Evolutionary conservation across 306 rosid species (phyloP).

Genomic region (Corylus heterophylla): DNA sequence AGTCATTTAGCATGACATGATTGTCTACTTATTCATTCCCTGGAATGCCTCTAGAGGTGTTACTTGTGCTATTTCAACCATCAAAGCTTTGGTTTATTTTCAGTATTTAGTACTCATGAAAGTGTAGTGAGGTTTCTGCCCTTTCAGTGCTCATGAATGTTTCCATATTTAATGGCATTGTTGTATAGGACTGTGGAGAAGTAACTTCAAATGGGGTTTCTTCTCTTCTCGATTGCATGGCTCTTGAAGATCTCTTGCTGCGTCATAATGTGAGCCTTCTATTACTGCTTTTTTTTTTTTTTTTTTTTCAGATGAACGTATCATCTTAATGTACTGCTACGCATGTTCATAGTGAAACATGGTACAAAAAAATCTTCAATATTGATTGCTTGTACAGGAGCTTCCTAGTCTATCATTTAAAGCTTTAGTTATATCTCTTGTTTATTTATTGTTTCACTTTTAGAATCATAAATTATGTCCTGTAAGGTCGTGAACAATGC

Average conservation of each 20-base stretch:
- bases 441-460: neutral
- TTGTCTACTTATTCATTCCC: neutral
- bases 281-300: neutral
- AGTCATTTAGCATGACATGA: neutral
- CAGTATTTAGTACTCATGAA: neutral
- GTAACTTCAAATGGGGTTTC: slow-evolving; percentile 66
- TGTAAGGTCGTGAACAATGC: neutral
- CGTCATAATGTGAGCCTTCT: slow-evolving; percentile 75
- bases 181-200: slow-evolving; percentile 72
- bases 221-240: slow-evolving; percentile 64
- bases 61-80: neutral
- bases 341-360: slow-evolving; percentile 4
- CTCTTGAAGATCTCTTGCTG: slow-evolving; percentile 80
- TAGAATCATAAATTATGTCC: neutral
- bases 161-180: slow-evolving; percentile 20
- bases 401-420: slow-evolving; percentile 11
- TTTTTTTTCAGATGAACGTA: slow-evolving; percentile 5
- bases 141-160: slow-evolving; percentile 11
- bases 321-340: neutral
- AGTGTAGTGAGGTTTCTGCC: slow-evolving; percentile 11
- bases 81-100: neutral
- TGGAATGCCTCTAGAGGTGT: neutral
- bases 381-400: slow-evolving; percentile 11
- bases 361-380: slow-evolving; percentile 11
- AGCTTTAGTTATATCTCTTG: slow-evolving; percentile 22